Evolutionary conservation across 2,329 filamentous ascomycete genomes (phyloP), one percentile per base, ranked within the genome.

Genomic region (Microcera coccophila): DNA sequence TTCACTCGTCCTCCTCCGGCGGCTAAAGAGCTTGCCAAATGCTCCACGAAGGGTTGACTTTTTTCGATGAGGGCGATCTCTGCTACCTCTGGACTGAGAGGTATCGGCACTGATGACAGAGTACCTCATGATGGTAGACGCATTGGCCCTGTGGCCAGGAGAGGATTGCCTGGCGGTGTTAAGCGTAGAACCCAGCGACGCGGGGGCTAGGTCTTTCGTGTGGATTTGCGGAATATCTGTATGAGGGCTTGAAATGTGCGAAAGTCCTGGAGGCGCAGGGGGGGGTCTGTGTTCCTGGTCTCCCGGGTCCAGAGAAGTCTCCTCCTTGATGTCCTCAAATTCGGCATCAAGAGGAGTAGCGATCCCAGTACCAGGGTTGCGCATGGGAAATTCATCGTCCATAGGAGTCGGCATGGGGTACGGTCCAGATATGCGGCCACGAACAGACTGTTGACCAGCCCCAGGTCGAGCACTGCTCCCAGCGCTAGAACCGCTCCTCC

Each of bases 361-460:
- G 29, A 67, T 63, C 20, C 58, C 62, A 17, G 61, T 52, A 11
- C 66, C 64, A 10, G 70, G 69, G 21, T 68, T 69, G 38, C 72
- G 66, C 36, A 76, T 74, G 10, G 75, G 71, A 51, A 79, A 76
- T 44, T 79, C 77, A 47, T 79, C 74, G 44, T 78, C 75, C 31
- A 68, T 50, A 7, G 66, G 57, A 42, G 62, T 65, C 15, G 66
- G 60, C 17, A 83, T 74, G 2, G 78, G 78, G 36, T 83, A 82
- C 12, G 81, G 81, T 5, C 70, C 72, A 21, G 79, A 82, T 48
- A 83, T 82, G 51, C 73, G 76, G 47, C 78, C 79, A 29, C 79
- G 74, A 47, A 82, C 75, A 24, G 74, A 73, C 51, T 69, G 66
- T 50, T 67, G 65, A 49, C 66, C 46, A 36, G 50, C 48, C 29